A percentile compares a stretch with the other conserved stretches of the same genome.
These are phyloP conservation scores for Boletus mariae DNA, from an alignment of 1,284 basidiomycete genomes.

Conservation along the genomic window DNA sequence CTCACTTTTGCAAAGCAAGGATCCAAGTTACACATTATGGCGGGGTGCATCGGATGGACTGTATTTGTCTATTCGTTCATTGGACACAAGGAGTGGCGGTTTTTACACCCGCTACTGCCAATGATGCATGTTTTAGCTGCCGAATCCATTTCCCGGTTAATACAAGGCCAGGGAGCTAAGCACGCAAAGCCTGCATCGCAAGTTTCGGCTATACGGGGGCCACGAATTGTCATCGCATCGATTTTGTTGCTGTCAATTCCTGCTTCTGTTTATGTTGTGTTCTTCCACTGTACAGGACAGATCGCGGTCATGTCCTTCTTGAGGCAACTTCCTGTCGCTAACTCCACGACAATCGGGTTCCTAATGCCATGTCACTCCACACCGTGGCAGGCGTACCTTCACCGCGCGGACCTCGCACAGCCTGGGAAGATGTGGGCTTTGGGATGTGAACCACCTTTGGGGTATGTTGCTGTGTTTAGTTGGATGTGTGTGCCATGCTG, in stretches of 20 bases:
- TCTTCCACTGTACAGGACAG: slow-evolving; percentile 77
- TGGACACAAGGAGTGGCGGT: slow-evolving; percentile 95
- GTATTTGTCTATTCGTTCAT: slow-evolving; percentile 73
- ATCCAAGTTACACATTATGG: slow-evolving; percentile 42
- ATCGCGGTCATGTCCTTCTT: slow-evolving; percentile 69
- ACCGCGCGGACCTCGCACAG: slow-evolving; percentile 56
- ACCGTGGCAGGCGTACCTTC: slow-evolving; percentile 90
- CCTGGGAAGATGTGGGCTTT: slow-evolving; percentile 71
- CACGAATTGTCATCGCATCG: slow-evolving; percentile 29
- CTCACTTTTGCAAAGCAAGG: slow-evolving; percentile 30
- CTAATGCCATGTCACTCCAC: slow-evolving; percentile 99
- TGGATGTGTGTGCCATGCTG: slow-evolving; percentile 3
- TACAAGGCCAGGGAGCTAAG: slow-evolving; percentile 10
- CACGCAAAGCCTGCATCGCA: slow-evolving; percentile 7
- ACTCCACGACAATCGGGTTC: slow-evolving; percentile 69
- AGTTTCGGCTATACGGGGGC: slow-evolving; percentile 8
- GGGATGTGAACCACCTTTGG: slow-evolving; percentile 87
- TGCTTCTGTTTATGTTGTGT: slow-evolving; percentile 62
- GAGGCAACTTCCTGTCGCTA: slow-evolving; percentile 44
- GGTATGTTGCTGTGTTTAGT: slow-evolving; percentile 43
- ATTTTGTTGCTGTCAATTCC: slow-evolving; percentile 56
- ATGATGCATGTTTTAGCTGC: slow-evolving; percentile 81
- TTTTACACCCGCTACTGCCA: slow-evolving; percentile 90
- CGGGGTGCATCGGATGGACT: slow-evolving; percentile 60
- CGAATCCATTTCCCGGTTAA: slow-evolving; percentile 60